These are phyloP conservation scores for Madurella mycetomatis DNA, from an alignment of 2,329 filamentous ascomycete species.

Conservation along the genomic window DNA sequence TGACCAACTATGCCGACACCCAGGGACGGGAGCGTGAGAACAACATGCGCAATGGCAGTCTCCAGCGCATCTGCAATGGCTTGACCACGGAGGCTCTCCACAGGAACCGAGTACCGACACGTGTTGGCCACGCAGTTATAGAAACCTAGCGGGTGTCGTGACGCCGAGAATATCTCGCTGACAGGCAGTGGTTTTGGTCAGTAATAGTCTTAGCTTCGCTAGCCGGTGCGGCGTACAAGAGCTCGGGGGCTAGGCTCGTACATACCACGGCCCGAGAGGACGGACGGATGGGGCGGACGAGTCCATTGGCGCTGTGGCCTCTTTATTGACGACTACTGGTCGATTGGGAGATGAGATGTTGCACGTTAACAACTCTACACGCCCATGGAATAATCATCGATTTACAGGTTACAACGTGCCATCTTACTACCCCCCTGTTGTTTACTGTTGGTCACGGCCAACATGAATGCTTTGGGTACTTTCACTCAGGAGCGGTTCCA, in stretches of 20 bases:
- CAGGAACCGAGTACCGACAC: conserved; percentile 37
- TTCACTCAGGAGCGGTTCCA: too few species aligned
- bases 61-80: conserved; percentile 29
- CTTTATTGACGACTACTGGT: too few species aligned
- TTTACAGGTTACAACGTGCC: too few species aligned
- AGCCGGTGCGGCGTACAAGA: too few species aligned
- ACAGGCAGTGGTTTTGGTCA: not conserved
- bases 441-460: too few species aligned
- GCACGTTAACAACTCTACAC: too few species aligned
- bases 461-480: too few species aligned
- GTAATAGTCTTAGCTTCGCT: not conserved
- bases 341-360: too few species aligned
- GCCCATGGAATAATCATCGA: too few species aligned
- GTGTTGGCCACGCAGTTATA: conserved; percentile 45
- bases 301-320: not conserved
- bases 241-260: not conserved
- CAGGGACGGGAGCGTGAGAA: conserved; percentile 43
- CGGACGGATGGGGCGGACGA: conserved; percentile 8
- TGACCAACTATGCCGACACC: conserved; percentile 46
- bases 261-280: conserved; percentile 20
- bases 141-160: conserved; percentile 43
- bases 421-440: too few species aligned
- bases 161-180: conserved; percentile 44
- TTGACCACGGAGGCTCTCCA: conserved; percentile 10
- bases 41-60: conserved; percentile 37